Evolutionary conservation across 805 yeast species (phyloP), one percentile per base, ranked within the genome.

Genomic region (Candida krabiensis): DNA sequence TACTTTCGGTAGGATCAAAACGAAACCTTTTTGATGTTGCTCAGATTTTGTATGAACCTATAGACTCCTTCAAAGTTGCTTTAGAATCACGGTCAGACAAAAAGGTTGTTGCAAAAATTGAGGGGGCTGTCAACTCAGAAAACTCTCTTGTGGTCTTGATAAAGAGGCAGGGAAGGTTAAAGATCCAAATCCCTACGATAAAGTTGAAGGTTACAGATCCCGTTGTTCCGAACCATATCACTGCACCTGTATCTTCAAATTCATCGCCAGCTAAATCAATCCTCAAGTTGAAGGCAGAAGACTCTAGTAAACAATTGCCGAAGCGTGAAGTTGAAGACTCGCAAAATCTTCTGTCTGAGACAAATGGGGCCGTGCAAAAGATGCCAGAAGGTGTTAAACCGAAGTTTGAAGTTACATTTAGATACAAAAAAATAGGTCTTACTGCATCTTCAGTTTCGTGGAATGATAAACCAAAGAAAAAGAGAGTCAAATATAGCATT

Each of bases 31-130:
- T 85, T 47, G 84, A 79, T 41, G 53, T 86, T 3, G 69, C 86
- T 36, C 77, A 79, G 28, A 73, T 91, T 7, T 61, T 91, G 19
- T 86, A 78, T 50, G 73, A 73, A 27, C 76, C 89, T 5, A 61
- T 66, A 21, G 81, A 84, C 45, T 69, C 77, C 2, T 71, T 81
- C 30, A 54, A 74, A n/a, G 88, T 88, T 2, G 72, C 65, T 3
- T 63, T 89, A 16, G 73, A 79, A 5, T 63, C 80, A 11, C 96
- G 96, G 3, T 72, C 80, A 47, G 79, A 79, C 36, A 81, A 77
- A 55, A 78, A 77, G 47, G 66, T 93, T 17, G 77, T 75, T 6
- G 86, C 88, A 0, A 73, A 71, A 46, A 50, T 75, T 35, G 46
- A 70, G 4, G 46, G 42, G 19, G 50, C 48, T 23, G 35, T 41